Evolutionary conservation across 306 rosid genomes (phyloP).

Genomic region (Cucumis sativus): DNA sequence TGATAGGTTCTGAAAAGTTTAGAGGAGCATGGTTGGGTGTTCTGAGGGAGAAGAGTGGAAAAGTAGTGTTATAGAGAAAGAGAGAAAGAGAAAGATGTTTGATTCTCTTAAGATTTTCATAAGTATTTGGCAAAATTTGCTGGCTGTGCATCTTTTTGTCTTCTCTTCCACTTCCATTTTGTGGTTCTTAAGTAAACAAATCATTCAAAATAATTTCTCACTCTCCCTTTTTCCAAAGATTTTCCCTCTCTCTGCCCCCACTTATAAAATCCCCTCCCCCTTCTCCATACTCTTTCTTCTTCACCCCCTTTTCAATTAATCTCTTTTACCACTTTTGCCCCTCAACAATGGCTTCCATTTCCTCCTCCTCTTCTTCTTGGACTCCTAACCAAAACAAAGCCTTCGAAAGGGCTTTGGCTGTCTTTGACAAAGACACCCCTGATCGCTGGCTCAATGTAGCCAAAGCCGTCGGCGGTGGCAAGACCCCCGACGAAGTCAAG

Average conservation of each 20-base stretch:
- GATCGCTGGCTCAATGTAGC: constrained; percentile 93
- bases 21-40: too few relatives aligned
- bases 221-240: constrained; percentile 16
- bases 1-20: too few relatives aligned
- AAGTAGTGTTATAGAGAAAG: too few relatives aligned
- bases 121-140: not conserved
- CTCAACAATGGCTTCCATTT: constrained; percentile 55
- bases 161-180: constrained; percentile 16
- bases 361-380: constrained; percentile 61
- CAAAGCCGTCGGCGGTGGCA: constrained; percentile 70
- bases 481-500: constrained; percentile 77
- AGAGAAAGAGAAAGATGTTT: too few relatives aligned
- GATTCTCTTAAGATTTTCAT: not conserved
- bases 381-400: constrained; percentile 76
- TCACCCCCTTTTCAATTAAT: not conserved
- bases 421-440: constrained; percentile 79
- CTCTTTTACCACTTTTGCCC: not conserved
- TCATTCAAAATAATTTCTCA: constrained; percentile 41
- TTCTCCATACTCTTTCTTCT: constrained; percentile 15
- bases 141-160: constrained; percentile 30
- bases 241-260: constrained; percentile 22
- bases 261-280: constrained; percentile 27
- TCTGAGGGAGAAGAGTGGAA: too few relatives aligned
- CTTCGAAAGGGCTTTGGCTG: constrained; percentile 84
- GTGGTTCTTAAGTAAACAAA: constrained; percentile 50